These are phyloP conservation scores for Eutypa lata DNA, from an alignment of 2,329 filamentous ascomycete genomes.

Conservation along the genomic window DNA sequence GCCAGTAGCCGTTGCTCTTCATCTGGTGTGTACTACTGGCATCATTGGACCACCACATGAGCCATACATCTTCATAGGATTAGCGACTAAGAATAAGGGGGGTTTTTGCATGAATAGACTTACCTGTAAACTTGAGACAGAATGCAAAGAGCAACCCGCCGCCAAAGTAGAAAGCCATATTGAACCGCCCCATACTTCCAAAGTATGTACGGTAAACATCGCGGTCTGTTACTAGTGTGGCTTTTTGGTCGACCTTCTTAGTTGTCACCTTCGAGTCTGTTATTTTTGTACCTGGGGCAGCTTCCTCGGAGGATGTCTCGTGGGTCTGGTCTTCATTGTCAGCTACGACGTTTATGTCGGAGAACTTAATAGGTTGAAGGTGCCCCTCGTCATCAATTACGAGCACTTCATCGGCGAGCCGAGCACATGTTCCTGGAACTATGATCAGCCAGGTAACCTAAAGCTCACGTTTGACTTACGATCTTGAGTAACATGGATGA, in stretches of 20 bases:
- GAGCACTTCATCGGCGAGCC: constrained; percentile 8
- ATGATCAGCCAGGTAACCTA: background rate
- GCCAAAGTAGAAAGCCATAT: constrained; percentile 12
- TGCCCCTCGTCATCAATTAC: constrained; percentile 6
- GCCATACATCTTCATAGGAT: constrained; percentile 17
- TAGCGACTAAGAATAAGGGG: background rate
- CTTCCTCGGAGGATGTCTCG: background rate
- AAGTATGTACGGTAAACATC: constrained; percentile 16
- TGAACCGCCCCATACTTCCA: constrained; percentile 10
- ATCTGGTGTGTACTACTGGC: constrained; percentile 8
- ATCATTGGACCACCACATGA: constrained; percentile 21
- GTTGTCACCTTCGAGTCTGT: background rate
- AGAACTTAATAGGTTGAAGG: constrained; percentile 4
- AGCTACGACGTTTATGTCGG: background rate
- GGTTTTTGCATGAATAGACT: background rate
- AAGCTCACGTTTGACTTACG: constrained; percentile 6
- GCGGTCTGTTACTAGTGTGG: constrained; percentile 6
- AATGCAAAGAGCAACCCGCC: constrained; percentile 11
- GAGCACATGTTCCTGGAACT: constrained; percentile 4
- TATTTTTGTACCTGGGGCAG: background rate
- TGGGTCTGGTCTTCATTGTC: background rate
- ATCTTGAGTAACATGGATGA: constrained; percentile 20
- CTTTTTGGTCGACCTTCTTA: background rate
- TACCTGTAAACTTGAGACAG: constrained; percentile 14
- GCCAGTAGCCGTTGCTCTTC: constrained; percentile 12